A percentile compares a stretch with the other conserved stretches of the same genome.
Conservation (phyloP, 2,329 filamentous ascomycete species). For the Sporothrix globosa region DNA sequence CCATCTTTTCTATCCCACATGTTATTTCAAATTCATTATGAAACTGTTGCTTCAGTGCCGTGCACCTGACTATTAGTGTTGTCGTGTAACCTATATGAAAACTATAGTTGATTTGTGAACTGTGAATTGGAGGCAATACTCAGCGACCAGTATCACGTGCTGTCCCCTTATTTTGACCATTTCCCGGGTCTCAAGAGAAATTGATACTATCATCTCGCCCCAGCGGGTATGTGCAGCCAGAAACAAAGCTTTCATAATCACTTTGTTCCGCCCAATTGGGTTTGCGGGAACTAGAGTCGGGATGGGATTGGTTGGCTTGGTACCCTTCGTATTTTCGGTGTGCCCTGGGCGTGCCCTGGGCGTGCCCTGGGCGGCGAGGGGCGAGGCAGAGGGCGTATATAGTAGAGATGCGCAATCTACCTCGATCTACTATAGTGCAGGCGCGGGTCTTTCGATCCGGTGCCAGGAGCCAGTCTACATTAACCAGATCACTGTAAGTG, state of each 20-base stretch:
- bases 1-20: no score
- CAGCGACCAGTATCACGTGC: no score
- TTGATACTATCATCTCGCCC: not conserved
- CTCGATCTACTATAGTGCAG: not conserved
- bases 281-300: no score
- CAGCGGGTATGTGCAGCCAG: not conserved
- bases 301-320: not conserved
- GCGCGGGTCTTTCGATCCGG: conserved; percentile 11
- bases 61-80: no score
- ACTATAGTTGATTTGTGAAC: no score
- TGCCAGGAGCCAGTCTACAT: not conserved
- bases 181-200: not conserved
- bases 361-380: no score
- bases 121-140: no score
- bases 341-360: not conserved
- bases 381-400: no score
- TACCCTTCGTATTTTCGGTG: conserved; percentile 24
- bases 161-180: not conserved
- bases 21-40: no score
- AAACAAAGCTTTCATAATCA: not conserved
- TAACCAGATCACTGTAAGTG: conserved; percentile 11
- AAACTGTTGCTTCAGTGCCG: no score
- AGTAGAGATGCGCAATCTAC: conserved; percentile 8
- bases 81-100: no score
- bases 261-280: not conserved